These are phyloP conservation scores for Pyricularia pennisetigena DNA, from an alignment of 2,329 filamentous ascomycete genomes.

Conservation along the genomic window DNA sequence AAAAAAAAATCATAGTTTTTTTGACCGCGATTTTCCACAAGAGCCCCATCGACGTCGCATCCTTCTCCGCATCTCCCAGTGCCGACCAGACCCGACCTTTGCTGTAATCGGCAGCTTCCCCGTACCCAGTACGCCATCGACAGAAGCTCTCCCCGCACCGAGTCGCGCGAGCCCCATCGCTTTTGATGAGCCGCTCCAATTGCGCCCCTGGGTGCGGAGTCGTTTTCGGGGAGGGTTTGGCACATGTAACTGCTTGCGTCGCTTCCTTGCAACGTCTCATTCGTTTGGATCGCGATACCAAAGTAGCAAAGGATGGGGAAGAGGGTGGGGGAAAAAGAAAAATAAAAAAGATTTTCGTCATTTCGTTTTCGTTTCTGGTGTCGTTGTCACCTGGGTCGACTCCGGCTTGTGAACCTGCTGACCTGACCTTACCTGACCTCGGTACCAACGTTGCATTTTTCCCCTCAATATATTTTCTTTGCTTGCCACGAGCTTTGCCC, in stretches of 20 bases:
- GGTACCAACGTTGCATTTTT: too few species aligned
- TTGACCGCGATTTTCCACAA: background rate
- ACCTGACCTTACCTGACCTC: too few species aligned
- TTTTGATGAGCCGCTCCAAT: background rate
- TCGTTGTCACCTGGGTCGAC: too few species aligned
- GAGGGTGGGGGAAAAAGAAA: background rate
- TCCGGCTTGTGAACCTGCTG: too few species aligned
- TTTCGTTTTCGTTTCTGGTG: too few species aligned
- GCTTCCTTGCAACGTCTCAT: background rate
- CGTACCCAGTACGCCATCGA: background rate
- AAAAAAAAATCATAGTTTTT: too few species aligned
- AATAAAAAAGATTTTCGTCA: background rate
- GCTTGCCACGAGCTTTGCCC: too few species aligned
- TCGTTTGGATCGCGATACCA: background rate
- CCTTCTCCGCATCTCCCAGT: background rate
- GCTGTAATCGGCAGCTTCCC: background rate
- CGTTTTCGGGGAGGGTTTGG: background rate
- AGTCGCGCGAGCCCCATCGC: background rate
- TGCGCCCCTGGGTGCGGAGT: background rate
- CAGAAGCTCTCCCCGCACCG: background rate
- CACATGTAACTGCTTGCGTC: background rate
- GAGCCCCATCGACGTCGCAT: background rate
- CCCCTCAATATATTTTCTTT: too few species aligned
- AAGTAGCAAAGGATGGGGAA: background rate
- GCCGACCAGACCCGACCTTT: background rate